Evolutionary conservation across 1,284 basidiomycete species (phyloP).

Genomic region (Melampsora larici-populina): DNA sequence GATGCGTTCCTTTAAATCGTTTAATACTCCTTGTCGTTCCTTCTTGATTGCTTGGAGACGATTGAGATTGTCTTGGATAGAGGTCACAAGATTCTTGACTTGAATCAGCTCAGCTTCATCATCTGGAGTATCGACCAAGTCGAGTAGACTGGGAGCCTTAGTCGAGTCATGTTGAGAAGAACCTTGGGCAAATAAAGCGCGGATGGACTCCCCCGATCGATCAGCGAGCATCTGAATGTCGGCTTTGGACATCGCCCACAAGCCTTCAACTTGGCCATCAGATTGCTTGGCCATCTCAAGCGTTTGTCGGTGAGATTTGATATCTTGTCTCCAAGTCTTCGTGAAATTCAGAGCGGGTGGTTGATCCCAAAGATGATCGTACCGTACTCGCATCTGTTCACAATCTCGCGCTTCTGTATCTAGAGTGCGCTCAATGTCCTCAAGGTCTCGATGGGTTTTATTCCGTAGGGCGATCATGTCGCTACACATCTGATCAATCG

Average conservation of each 20-base stretch:
- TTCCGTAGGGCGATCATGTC: constrained; percentile 55
- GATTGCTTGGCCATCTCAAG: constrained; percentile 73
- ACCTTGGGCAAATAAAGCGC: constrained; percentile 66
- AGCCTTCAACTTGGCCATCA: constrained; percentile 68
- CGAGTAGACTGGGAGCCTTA: constrained; percentile 58
- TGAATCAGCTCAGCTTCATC: constrained; percentile 63
- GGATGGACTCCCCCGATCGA: constrained; percentile 60
- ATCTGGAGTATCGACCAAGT: constrained; percentile 60
- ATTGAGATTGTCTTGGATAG: constrained; percentile 73
- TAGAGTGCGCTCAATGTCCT: constrained; percentile 52
- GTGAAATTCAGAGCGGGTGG: constrained; percentile 74
- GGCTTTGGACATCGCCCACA: constrained; percentile 70
- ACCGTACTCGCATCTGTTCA: constrained; percentile 63
- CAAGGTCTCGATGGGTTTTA: constrained; percentile 44
- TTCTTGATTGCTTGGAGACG: constrained; percentile 74
- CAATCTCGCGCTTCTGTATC: constrained; percentile 55
- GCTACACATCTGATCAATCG: constrained; percentile 64
- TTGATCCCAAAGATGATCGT: constrained; percentile 84
- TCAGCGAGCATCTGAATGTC: constrained; percentile 69
- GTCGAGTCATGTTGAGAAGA: constrained; percentile 57
- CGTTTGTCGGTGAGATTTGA: constrained; percentile 72
- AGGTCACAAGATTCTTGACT: constrained; percentile 66
- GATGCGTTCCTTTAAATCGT: constrained; percentile 93
- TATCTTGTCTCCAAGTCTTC: constrained; percentile 69
- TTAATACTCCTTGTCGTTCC: constrained; percentile 79